Evolutionary conservation across 768 basidiomycete genomes (phyloP).

Genomic region (Tulasnella sp.): DNA sequence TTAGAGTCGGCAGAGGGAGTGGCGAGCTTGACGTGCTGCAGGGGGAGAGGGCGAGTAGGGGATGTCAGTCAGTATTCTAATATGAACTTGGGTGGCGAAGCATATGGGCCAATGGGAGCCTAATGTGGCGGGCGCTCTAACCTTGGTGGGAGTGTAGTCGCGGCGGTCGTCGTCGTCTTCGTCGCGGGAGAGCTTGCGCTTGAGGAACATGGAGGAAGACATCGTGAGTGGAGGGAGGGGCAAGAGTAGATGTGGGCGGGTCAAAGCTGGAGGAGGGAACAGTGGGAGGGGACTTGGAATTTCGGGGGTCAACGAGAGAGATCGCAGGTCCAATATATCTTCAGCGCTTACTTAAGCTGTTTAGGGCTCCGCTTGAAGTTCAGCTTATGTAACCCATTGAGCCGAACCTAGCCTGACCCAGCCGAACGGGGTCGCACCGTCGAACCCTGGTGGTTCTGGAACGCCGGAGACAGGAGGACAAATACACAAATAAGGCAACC

Average conservation of each 20-base stretch:
- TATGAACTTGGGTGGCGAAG: constrained; percentile 34
- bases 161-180: constrained; percentile 48
- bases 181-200: constrained; percentile 73
- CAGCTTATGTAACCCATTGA: not conserved
- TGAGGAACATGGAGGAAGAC: constrained; percentile 60
- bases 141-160: constrained; percentile 34
- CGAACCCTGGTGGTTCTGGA: constrained; percentile 26
- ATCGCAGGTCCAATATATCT: constrained; percentile 20
- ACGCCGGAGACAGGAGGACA: constrained; percentile 23
- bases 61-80: constrained; percentile 39
- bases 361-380: not conserved
- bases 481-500: constrained; percentile 28
- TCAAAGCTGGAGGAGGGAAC: constrained; percentile 32
- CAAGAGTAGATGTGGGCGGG: not conserved
- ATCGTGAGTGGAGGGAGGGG: constrained; percentile 20
- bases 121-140: constrained; percentile 29
- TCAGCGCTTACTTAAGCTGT: constrained; percentile 21
- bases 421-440: constrained; percentile 7
- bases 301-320: constrained; percentile 18
- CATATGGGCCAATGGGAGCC: constrained; percentile 27
- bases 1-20: constrained; percentile 65
- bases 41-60: constrained; percentile 44
- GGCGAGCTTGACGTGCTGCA: constrained; percentile 73
- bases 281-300: constrained; percentile 30
- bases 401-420: not conserved